Percentiles rank a stretch among this genome's conserved stretches.
Conservation (phyloP, 805 yeast species). For the Starmerella potacharoeniae region DNA sequence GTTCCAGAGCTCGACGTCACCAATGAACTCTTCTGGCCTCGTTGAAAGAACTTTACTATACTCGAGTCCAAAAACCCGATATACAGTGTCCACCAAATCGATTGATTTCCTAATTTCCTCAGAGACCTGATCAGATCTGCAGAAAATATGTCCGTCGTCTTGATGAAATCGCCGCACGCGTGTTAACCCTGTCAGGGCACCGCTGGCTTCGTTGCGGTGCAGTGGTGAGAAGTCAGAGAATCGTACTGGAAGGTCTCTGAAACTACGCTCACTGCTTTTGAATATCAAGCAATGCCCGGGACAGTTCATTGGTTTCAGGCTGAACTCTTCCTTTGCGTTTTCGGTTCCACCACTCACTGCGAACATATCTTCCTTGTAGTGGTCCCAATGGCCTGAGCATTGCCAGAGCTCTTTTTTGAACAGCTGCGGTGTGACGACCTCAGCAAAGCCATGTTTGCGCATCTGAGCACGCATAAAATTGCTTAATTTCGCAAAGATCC, state of each 20-base stretch:
- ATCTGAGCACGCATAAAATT: conserved; percentile 81
- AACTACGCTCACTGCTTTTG: conserved; percentile 62
- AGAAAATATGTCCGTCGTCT: conserved; percentile 96
- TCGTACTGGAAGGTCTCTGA: conserved; percentile 77
- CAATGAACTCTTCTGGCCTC: conserved; percentile 71
- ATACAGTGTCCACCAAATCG: conserved; percentile 62
- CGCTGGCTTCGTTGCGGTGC: conserved; percentile 90
- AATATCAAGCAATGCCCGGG: conserved; percentile 76
- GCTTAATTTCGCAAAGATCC: conserved; percentile 67
- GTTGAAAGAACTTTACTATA: conserved; percentile 70
- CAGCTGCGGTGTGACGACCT: conserved; percentile 84
- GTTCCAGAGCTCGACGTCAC: conserved; percentile 68
- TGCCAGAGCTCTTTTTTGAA: conserved; percentile 79
- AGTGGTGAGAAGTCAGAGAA: conserved; percentile 81
- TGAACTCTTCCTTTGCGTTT: conserved; percentile 40
- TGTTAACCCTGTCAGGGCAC: conserved; percentile 85
- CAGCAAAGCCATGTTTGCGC: conserved; percentile 69
- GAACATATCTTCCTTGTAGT: conserved; percentile 91
- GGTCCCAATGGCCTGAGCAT: conserved; percentile 90
- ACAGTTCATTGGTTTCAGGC: conserved; percentile 74
- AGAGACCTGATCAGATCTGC: conserved; percentile 64
- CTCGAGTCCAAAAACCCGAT: conserved; percentile 52
- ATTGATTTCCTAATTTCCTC: conserved; percentile 63
- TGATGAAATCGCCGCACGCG: conserved; percentile 93
- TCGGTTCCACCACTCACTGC: conserved; percentile 41